Conservation (phyloP, 2,329 filamentous ascomycete genomes). For the Epicoccum nigrum region DNA sequence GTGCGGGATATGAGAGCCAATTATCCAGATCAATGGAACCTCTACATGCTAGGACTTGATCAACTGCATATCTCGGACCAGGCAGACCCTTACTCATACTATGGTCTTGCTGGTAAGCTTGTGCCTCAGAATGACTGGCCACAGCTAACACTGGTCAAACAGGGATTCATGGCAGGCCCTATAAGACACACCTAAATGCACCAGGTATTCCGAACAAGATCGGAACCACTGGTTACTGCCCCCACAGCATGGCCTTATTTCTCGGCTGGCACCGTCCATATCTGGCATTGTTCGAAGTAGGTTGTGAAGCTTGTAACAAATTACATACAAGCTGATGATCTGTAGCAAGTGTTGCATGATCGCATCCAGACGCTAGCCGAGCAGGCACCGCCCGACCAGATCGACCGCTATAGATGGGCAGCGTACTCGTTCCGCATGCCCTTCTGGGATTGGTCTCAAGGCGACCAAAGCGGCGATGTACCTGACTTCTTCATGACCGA, state of each 20-base stretch:
- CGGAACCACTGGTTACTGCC: conserved; percentile 68
- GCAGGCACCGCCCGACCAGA: conserved; percentile 21
- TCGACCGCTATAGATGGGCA: conserved; percentile 30
- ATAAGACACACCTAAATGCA: conserved; percentile 45
- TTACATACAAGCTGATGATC: not conserved
- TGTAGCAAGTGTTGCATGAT: conserved; percentile 40
- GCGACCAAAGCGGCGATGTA: conserved; percentile 23
- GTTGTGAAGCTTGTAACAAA: not conserved
- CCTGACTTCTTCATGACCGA: conserved; percentile 35
- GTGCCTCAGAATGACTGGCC: fast-evolving
- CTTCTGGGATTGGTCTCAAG: conserved; percentile 45
- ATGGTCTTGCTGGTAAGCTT: conserved; percentile 73
- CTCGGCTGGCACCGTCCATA: conserved; percentile 88
- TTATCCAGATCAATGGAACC: conserved; percentile 68
- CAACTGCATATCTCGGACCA: conserved; percentile 72
- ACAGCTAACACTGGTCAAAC: too few species aligned
- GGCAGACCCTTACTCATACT: conserved; percentile 71
- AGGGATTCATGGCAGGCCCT: conserved; percentile 46
- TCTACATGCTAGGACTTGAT: conserved; percentile 76
- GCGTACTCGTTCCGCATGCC: conserved; percentile 42
- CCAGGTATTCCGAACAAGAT: conserved; percentile 42
- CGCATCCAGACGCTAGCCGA: conserved; percentile 29
- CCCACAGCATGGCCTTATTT: conserved; percentile 78
- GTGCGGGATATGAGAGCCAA: conserved; percentile 68
- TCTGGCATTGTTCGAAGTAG: conserved; percentile 66